Evolutionary conservation across 805 yeast species (phyloP).

Genomic region (Starmerella scarabaei): DNA sequence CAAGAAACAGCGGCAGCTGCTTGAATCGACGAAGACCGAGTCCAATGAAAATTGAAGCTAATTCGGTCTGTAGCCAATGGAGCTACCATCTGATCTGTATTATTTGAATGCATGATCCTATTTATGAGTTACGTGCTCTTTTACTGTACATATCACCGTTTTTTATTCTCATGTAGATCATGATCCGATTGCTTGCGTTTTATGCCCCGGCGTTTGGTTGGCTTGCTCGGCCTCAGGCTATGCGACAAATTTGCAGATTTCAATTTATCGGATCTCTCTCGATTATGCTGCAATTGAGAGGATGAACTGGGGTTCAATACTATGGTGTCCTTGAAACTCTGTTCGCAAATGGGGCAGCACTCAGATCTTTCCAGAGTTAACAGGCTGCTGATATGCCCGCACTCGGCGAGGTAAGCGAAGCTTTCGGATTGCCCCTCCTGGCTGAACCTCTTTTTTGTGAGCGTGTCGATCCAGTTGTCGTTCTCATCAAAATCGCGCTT

Average conservation of each 20-base stretch:
- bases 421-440: slow-evolving; percentile 27
- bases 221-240: slow-evolving; percentile 23
- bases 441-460: slow-evolving; percentile 28
- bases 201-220: background rate
- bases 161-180: no score
- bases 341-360: slow-evolving; percentile 30
- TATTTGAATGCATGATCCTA: no score
- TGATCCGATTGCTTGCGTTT: no score
- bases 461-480: slow-evolving; percentile 30
- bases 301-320: slow-evolving; percentile 31
- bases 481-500: slow-evolving; percentile 23
- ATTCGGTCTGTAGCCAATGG: no score
- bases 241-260: slow-evolving; percentile 27
- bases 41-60: no score
- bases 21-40: background rate
- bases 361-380: slow-evolving; percentile 16
- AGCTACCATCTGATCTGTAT: no score
- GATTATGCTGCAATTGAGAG: slow-evolving; percentile 17
- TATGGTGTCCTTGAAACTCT: slow-evolving; percentile 21
- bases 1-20: slow-evolving; percentile 12
- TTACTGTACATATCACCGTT: no score
- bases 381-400: slow-evolving; percentile 25
- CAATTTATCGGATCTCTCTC: slow-evolving; percentile 23
- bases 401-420: slow-evolving; percentile 35
- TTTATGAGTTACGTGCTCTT: no score